Percentiles rank a stretch among this genome's conserved stretches.
These are phyloP conservation scores for Straminergon stramineum DNA, from an alignment of 225 moss, liverwort and hornwort genomes.

Conservation along the genomic window DNA sequence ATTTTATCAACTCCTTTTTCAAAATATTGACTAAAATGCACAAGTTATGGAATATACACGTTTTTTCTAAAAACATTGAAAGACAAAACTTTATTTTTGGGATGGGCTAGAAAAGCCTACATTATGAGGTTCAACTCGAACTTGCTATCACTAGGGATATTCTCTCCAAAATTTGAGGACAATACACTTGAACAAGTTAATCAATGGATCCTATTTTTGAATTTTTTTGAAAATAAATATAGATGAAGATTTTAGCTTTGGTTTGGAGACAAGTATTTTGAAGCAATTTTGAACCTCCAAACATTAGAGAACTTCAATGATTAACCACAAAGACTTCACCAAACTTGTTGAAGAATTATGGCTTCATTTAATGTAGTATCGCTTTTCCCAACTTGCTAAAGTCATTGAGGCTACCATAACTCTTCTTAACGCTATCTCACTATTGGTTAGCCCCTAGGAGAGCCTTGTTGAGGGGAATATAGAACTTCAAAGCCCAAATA, in stretches of 20 bases:
- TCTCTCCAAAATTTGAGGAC: background rate
- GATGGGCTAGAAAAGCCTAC: background rate
- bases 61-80: background rate
- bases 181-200: background rate
- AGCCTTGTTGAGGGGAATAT: fast-evolving
- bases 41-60: fast-evolving
- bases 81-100: no score
- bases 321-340: background rate
- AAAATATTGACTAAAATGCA: background rate
- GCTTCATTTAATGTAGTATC: background rate
- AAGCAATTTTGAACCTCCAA: no score
- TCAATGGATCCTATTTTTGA: fast-evolving
- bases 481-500: background rate
- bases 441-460: background rate
- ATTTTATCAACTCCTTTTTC: no score
- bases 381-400: fast-evolving
- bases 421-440: background rate
- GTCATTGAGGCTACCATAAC: background rate
- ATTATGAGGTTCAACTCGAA: background rate
- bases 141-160: fast-evolving
- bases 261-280: background rate
- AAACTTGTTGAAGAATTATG: background rate
- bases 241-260: background rate
- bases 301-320: background rate
- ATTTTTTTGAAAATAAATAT: background rate